Conservation (phyloP, 805 yeast genomes). For the Lipomyces orientalis region DNA sequence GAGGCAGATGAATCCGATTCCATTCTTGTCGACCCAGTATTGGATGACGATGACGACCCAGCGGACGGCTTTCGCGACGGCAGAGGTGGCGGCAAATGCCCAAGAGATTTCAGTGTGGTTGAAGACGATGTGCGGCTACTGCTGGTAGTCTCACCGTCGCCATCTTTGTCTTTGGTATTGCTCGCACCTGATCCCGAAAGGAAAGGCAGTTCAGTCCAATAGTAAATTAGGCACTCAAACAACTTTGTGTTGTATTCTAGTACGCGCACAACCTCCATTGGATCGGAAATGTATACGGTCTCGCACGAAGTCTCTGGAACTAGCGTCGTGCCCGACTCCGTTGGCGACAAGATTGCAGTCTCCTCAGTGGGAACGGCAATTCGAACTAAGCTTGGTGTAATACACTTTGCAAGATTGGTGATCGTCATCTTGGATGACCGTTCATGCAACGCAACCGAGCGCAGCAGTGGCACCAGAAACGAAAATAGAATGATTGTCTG, state of each 20-base stretch:
- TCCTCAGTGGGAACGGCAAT: constrained; percentile 23
- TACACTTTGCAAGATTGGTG: constrained; percentile 29
- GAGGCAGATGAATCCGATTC: neutral
- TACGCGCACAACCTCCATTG: constrained; percentile 24
- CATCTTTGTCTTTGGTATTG: constrained; percentile 7
- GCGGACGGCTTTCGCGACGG: constrained; percentile 25
- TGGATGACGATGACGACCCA: constrained; percentile 1
- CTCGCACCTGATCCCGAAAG: neutral
- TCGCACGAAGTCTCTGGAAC: neutral
- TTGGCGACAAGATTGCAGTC: neutral
- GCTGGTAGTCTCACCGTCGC: constrained; percentile 4
- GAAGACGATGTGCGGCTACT: constrained; percentile 10
- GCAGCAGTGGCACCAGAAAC: constrained; percentile 32
- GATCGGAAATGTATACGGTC: constrained; percentile 26
- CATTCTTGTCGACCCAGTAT: constrained; percentile 7
- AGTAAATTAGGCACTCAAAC: constrained; percentile 34
- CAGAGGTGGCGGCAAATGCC: constrained; percentile 35
- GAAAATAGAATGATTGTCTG: constrained; percentile 33
- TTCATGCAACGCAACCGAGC: constrained; percentile 30
- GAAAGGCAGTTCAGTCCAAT: constrained; percentile 31
- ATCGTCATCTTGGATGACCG: constrained; percentile 24
- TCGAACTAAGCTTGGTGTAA: constrained; percentile 34
- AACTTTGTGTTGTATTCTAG: constrained; percentile 31
- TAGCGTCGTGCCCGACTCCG: neutral
- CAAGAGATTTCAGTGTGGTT: constrained; percentile 20